Evolutionary conservation across 2,329 filamentous ascomycete genomes (phyloP).

Genomic region (Colletotrichum theobromicola): DNA sequence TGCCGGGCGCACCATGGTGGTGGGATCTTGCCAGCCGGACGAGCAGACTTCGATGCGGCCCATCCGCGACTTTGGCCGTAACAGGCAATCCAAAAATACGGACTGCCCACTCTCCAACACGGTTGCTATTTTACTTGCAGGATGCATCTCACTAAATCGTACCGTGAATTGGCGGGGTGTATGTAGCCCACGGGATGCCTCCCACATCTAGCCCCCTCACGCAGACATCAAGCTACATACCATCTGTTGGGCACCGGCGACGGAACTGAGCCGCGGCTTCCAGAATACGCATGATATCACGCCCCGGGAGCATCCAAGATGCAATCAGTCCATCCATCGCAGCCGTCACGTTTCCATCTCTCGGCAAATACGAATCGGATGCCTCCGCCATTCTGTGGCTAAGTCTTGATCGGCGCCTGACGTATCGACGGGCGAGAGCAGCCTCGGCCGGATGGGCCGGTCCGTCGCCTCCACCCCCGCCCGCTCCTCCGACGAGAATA

Average conservation of each 20-base stretch:
- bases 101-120: background rate
- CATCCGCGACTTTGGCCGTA: background rate
- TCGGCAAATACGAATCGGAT: constrained; percentile 3
- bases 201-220: background rate
- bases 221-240: background rate
- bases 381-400: background rate
- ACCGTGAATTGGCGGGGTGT: background rate
- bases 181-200: background rate
- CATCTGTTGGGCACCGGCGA: background rate
- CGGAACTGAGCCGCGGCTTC: background rate
- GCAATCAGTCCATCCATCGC: constrained; percentile 6
- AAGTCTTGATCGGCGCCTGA: background rate
- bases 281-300: constrained; percentile 8
- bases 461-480: background rate
- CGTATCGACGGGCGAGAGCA: background rate
- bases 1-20: background rate
- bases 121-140: background rate
- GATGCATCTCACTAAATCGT: background rate
- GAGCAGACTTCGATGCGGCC: background rate
- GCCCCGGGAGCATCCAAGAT: background rate
- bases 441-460: background rate
- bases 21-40: background rate
- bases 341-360: background rate
- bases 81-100: background rate
- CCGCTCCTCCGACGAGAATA: background rate